These are phyloP conservation scores for Globisporangium splendens DNA, from an alignment of 352 stramenopile genomes.

Conservation along the genomic window DNA sequence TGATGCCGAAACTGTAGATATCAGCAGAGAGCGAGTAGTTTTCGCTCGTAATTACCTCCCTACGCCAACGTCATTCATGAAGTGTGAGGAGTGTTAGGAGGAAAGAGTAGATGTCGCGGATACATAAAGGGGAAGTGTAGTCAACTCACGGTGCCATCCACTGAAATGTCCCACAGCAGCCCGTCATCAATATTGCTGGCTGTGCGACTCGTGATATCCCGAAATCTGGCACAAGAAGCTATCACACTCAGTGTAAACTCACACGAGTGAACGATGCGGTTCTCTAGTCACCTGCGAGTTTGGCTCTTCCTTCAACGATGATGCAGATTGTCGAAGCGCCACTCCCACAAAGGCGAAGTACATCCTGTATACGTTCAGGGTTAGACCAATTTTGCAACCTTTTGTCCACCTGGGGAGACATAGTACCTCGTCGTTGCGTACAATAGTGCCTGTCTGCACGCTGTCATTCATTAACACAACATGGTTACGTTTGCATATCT, in stretches of 20 bases:
- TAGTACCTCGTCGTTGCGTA: constrained; percentile 15
- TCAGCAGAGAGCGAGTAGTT: constrained; percentile 69
- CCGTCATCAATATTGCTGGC: constrained; percentile 56
- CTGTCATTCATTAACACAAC: neutral
- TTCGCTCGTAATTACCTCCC: constrained; percentile 63
- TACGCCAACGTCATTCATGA: constrained; percentile 12
- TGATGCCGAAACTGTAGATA: constrained; percentile 79
- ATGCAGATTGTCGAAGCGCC: constrained; percentile 10
- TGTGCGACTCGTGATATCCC: constrained; percentile 64
- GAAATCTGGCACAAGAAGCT: constrained; percentile 40
- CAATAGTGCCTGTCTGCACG: constrained; percentile 7
- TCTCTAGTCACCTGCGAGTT: constrained; percentile 46
- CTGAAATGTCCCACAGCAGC: constrained; percentile 77
- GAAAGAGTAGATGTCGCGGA: neutral
- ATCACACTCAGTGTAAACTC: neutral
- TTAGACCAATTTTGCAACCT: neutral
- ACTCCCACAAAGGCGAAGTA: constrained; percentile 15
- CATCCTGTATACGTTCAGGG: constrained; percentile 14
- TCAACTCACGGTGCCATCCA: constrained; percentile 77
- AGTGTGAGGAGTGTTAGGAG: too few relatives aligned
- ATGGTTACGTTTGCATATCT: neutral
- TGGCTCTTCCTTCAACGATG: constrained; percentile 45
- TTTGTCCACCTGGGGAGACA: too few relatives aligned
- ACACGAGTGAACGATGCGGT: too few relatives aligned
- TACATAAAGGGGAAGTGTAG: constrained; percentile 1